Conservation (phyloP, 495 filamentous ascomycete species). For the Penicillium waksmanii region DNA sequence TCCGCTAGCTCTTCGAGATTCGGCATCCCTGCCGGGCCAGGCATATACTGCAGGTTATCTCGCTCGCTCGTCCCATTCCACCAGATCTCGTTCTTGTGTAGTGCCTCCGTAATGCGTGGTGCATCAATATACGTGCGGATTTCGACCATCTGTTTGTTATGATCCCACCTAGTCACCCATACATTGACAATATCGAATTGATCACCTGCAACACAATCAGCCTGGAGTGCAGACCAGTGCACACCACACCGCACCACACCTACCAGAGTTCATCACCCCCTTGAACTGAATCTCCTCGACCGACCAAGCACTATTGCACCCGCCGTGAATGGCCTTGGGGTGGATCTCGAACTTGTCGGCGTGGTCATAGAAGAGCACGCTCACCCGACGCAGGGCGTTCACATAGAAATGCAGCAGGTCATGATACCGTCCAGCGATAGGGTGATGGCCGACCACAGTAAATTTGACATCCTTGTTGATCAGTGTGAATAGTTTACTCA, state of each 20-base stretch:
- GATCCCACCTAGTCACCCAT: slow-evolving; percentile 41
- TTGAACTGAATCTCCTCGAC: slow-evolving; percentile 41
- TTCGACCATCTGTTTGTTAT: slow-evolving; percentile 40
- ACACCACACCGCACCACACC: background rate
- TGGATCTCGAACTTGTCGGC: slow-evolving; percentile 40
- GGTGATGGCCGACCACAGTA: slow-evolving; percentile 42
- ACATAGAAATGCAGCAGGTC: slow-evolving; percentile 45
- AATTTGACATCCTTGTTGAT: slow-evolving; percentile 42
- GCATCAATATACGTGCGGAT: slow-evolving; percentile 42
- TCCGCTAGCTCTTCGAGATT: slow-evolving; percentile 34
- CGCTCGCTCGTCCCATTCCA: slow-evolving; percentile 37
- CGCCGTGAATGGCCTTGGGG: slow-evolving; percentile 39
- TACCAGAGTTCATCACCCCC: slow-evolving; percentile 41
- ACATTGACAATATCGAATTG: slow-evolving; percentile 42
- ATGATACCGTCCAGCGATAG: slow-evolving; percentile 38
- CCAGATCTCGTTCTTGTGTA: slow-evolving; percentile 44
- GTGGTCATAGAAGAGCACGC: slow-evolving; percentile 35
- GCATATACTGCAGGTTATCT: slow-evolving; percentile 40
- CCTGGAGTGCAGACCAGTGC: background rate
- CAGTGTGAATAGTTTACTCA: slow-evolving; percentile 38
- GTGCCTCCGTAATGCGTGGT: slow-evolving; percentile 31
- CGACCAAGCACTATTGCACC: slow-evolving; percentile 40
- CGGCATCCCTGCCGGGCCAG: slow-evolving; percentile 43
- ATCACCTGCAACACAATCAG: slow-evolving; percentile 23
- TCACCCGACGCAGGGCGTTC: slow-evolving; percentile 40